Percentiles rank a stretch among this genome's conserved stretches.
Evolutionary conservation across 352 stramenopile species (phyloP).

Genomic region (Globisporangium solare): DNA sequence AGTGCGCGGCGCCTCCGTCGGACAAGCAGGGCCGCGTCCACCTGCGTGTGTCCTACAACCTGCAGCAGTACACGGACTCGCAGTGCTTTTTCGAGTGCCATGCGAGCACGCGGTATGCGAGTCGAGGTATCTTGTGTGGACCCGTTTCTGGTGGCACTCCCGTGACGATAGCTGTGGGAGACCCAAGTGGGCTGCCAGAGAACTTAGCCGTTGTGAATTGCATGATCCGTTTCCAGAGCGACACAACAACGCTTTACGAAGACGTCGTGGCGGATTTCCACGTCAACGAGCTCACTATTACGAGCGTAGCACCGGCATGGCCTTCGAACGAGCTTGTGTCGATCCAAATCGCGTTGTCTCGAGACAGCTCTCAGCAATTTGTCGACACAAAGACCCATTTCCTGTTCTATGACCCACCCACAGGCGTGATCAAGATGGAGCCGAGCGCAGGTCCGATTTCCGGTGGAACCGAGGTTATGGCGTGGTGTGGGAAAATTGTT

Average conservation of each 20-base stretch:
- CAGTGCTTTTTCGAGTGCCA: constrained; percentile 73
- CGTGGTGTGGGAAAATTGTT: constrained; percentile 57
- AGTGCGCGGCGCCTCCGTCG: constrained; percentile 36
- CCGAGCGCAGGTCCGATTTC: constrained; percentile 45
- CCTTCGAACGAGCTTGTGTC: constrained; percentile 51
- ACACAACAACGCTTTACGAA: constrained; percentile 16
- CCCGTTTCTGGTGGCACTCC: constrained; percentile 53
- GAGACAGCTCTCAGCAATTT: constrained; percentile 25
- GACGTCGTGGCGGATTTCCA: constrained; percentile 43
- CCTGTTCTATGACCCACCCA: constrained; percentile 65
- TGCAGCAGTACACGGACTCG: constrained; percentile 66
- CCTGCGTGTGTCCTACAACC: constrained; percentile 66
- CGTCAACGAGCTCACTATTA: constrained; percentile 21
- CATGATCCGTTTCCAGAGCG: constrained; percentile 42
- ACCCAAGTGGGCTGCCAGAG: constrained; percentile 36
- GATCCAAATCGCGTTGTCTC: constrained; percentile 30
- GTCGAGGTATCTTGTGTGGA: constrained; percentile 44
- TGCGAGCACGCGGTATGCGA: constrained; percentile 29
- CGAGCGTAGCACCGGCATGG: constrained; percentile 43
- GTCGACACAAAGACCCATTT: constrained; percentile 46
- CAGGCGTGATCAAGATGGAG: constrained; percentile 60
- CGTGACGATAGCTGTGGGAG: constrained; percentile 35
- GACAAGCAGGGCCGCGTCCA: constrained; percentile 28
- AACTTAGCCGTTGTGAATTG: constrained; percentile 34
- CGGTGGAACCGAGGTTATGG: constrained; percentile 50